Evolutionary conservation across 2,329 filamentous ascomycete species (phyloP), one percentile per base, ranked within the genome.

Genomic region (Pezicula neosporulosa): DNA sequence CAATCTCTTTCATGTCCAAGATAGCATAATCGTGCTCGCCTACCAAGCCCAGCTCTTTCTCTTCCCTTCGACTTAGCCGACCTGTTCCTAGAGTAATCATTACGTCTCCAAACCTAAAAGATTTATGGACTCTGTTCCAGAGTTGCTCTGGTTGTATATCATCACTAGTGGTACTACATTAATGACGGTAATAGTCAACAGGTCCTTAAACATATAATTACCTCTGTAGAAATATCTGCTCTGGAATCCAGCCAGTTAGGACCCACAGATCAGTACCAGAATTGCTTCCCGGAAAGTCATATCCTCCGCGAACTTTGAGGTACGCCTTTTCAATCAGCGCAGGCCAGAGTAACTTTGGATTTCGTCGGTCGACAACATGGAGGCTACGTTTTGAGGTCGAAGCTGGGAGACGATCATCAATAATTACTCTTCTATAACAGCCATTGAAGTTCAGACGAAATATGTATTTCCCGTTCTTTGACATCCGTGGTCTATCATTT

Each of bases 201-300:
- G 21, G 54, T n/a, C 19, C 44, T 6, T 45, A 19, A 27, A 28
- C 1, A 57, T 68, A 58, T 69, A 33, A 10, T 33, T 10, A 83
- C 82, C 79, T 85, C 63, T 96, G 91, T 1, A 97, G 75, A 62
- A 96, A 96, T 1, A 97, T 75, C 67, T 99, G 94, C 70, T 99
- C 92, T 0, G 94, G 94, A 46, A 99, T 91, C 94, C 94, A 99
- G 28, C 94, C 93, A 0, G 89, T 96, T 49, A 99, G 71, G 1
- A 95, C 87, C 83, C 90, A 96, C 4, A 99, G 72, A 69, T 99
- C 94, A 2, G 93, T 97, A 10, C 90, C 92, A 1, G 93, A 97
- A 67, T 97, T 97, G 64, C 94, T 97, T 7, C 94, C 94, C 0
- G 94, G 93, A 59, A 99, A 99, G 64, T 99, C 92, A 67, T 99